Evolutionary conservation across 2,329 filamentous ascomycete genomes (phyloP), one percentile per base, ranked within the genome.

Genomic region (Colletotrichum horii): DNA sequence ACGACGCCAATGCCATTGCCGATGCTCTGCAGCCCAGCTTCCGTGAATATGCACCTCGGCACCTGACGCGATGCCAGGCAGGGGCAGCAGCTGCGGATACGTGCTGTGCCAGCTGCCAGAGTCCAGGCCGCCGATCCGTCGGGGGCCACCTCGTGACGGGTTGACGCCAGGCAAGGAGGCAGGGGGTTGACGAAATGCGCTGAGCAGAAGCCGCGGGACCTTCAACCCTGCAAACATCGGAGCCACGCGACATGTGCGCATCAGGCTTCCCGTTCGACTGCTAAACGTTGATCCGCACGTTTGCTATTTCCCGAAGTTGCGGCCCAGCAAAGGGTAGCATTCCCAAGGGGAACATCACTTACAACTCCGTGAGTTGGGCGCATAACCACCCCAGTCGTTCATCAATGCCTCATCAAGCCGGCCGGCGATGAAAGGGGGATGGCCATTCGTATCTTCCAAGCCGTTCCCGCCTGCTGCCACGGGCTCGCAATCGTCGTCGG

Each of bases 131-230:
- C 38, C 68, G 55, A 75, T 75, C 69, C 14, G 58, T 43, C 32
- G 61, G 58, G 71, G 26, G 26, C 16, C 43, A 60, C 30, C 73
- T 75, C 73, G 69, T 73, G 73, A 73, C 69, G 73, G 69, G 38
- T 75, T 28, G 24, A 52, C 32, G 26, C 38, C 48, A 70, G 71
- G 65, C 34, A 43, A 28, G 70, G 65, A 55, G 65, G 26, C 26
- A 36, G 48, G 43, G 34, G 34, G 58, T 61, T 61, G 26, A 60
- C 28, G 52, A 38, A 36, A 48, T 48, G 43, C 43, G 43, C 43
- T 48, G 64, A 68, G 32, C 26, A 56, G 60, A 36, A 61, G 70
- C 52, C 70, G 34, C 36, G 70, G 60, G 60, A 34, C 32, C 30
- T 71, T 7, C 34, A 28, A 71, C 38, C 32, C 30, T 66, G 15